Conservation (phyloP, 2,329 filamentous ascomycete species). For the Magnaporthiopsis rhizophila region DNA sequence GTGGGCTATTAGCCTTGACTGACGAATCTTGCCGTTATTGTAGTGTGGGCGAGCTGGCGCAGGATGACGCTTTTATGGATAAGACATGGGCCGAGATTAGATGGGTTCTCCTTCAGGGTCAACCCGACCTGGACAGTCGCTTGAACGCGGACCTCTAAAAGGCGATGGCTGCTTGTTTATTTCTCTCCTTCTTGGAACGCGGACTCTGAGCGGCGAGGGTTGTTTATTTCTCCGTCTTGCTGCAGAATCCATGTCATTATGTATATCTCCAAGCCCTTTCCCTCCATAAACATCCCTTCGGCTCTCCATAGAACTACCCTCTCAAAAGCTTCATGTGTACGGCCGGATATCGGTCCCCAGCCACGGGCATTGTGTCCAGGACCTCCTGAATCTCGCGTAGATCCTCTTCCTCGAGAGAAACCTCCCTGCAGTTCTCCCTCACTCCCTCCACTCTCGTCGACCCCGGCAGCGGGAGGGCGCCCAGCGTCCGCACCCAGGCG, state of each 20-base stretch:
- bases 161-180: no score
- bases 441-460: neutral
- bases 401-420: neutral
- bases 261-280: no score
- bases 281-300: no score
- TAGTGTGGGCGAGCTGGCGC: conserved; percentile 5
- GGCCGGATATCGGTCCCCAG: neutral
- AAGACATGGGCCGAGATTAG: conserved; percentile 2
- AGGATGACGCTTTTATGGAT: conserved; percentile 1
- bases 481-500: neutral
- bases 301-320: no score
- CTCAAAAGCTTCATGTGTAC: neutral
- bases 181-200: no score
- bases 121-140: neutral
- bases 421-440: neutral
- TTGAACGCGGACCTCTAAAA: neutral
- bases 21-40: no score
- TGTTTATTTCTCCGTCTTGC: no score
- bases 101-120: neutral
- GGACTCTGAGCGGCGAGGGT: no score
- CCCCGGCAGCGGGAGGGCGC: no score
- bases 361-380: neutral
- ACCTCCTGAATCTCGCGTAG: neutral
- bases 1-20: neutral
- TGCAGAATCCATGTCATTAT: no score